phyloP scores from a whole-genome alignment of 1,284 basidiomycete species.

The Ganoderma meredithae region DNA sequence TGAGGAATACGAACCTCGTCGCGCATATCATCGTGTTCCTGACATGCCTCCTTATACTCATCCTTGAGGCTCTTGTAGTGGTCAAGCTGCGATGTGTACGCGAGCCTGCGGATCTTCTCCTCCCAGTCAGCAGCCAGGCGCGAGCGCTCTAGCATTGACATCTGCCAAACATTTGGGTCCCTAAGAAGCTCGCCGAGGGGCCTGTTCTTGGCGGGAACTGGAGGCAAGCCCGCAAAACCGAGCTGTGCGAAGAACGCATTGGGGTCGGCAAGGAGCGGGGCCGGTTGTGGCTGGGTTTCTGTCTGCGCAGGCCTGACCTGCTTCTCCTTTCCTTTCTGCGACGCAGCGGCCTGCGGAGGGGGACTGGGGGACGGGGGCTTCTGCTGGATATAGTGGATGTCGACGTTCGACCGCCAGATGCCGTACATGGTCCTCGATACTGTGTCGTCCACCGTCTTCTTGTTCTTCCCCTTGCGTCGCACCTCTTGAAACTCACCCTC shows the following conservation, averaged over 20 bases:
- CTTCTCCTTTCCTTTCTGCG: conserved; percentile 23
- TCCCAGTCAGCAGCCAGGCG: conserved; percentile 38
- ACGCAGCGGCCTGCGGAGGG: not conserved
- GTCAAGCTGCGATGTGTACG: conserved; percentile 45
- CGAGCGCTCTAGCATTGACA: conserved; percentile 38
- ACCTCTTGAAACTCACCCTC: conserved; percentile 30
- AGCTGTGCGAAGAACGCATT: conserved; percentile 28
- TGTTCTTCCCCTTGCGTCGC: conserved; percentile 28
- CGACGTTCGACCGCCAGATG: conserved; percentile 51
- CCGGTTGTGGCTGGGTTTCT: not conserved
- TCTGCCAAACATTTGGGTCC: conserved; percentile 35
- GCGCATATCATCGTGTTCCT: conserved; percentile 45
- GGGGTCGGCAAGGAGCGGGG: conserved; percentile 22
- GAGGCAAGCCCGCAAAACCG: not conserved
- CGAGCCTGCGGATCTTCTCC: conserved; percentile 31
- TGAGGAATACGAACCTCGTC: conserved; percentile 41
- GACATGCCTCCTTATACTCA: conserved; percentile 41
- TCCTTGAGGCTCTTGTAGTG: conserved; percentile 46
- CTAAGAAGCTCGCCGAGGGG: conserved; percentile 28
- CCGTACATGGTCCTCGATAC: conserved; percentile 44
- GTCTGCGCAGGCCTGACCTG: not conserved
- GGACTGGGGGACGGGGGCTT: not conserved
- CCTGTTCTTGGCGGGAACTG: conserved; percentile 26
- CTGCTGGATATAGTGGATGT: conserved; percentile 26
- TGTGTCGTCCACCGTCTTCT: conserved; percentile 18